These are phyloP conservation scores for Ajuga chamaepitys DNA, from an alignment of 257 asterid genomes.

Conservation along the genomic window DNA sequence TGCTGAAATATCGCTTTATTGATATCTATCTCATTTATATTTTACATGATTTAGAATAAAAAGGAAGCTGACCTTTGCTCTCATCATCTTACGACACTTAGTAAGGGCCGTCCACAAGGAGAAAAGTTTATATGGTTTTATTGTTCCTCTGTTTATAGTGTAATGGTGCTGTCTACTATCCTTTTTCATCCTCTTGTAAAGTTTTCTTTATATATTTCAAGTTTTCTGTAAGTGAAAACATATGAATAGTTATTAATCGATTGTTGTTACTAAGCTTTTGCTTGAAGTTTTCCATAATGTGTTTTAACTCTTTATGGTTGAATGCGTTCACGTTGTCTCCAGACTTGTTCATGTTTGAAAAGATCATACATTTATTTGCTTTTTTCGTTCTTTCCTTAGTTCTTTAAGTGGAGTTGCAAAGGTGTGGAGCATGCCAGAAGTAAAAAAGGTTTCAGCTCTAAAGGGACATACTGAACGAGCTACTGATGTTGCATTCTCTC, in stretches of 20 bases:
- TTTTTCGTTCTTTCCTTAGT: constrained; percentile 30
- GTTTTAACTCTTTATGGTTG: not conserved
- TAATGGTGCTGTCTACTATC: not conserved
- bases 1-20: not conserved
- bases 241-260: not conserved
- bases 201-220: not conserved
- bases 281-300: not conserved
- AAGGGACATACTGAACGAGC: constrained; percentile 94
- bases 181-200: not conserved
- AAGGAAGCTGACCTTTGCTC: not conserved
- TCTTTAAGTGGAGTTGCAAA: constrained; percentile 81
- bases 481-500: constrained; percentile 85
- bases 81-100: too few relatives aligned
- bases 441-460: constrained; percentile 54
- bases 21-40: not conserved
- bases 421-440: constrained; percentile 76
- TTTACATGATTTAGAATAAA: not conserved
- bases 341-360: not conserved
- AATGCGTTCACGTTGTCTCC: not conserved
- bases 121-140: not conserved
- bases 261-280: not conserved
- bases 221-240: not conserved
- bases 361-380: not conserved
- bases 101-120: not conserved
- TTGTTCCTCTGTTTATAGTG: not conserved